Conservation (phyloP, 2,329 filamentous ascomycete genomes). For the Talaromyces funiculosus region DNA sequence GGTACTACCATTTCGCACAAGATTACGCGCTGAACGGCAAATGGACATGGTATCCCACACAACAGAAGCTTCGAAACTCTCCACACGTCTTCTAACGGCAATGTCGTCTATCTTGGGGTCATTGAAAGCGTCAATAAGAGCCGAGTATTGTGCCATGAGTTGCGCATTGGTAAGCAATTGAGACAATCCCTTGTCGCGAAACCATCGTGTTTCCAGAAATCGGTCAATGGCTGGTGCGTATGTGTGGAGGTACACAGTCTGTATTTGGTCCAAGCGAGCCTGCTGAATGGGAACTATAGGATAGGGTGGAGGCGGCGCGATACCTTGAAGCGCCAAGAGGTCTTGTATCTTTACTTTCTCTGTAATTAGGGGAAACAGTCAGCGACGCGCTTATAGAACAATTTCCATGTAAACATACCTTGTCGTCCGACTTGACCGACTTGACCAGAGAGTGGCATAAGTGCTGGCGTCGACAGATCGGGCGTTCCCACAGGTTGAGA, state of each 20-base stretch:
- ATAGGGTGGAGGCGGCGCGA: constrained; percentile 53
- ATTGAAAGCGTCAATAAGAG: constrained; percentile 52
- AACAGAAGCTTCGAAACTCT: constrained; percentile 54
- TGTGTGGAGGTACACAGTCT: constrained; percentile 66
- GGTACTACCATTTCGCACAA: constrained; percentile 30
- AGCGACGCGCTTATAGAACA: constrained; percentile 17
- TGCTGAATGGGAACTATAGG: constrained; percentile 43
- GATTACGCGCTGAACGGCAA: constrained; percentile 40
- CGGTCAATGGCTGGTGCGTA: constrained; percentile 69
- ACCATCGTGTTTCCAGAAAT: constrained; percentile 82
- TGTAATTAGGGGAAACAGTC: constrained; percentile 27
- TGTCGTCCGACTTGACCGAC: constrained; percentile 13
- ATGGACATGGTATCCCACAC: constrained; percentile 56
- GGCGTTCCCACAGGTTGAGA: constrained; percentile 23
- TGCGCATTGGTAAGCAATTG: constrained; percentile 51
- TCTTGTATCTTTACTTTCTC: constrained; percentile 67
- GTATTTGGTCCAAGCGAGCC: constrained; percentile 59
- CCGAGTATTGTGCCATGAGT: constrained; percentile 61
- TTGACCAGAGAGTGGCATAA: constrained; percentile 17
- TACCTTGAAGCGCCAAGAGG: constrained; percentile 59
- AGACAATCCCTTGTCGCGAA: constrained; percentile 52
- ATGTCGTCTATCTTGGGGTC: constrained; percentile 35
- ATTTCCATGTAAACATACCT: constrained; percentile 33
- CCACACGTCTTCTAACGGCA: constrained; percentile 33
- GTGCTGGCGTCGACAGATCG: constrained; percentile 23